Evolutionary conservation across 352 stramenopile species (phyloP).

Genomic region (Phytophthora colocasiae): DNA sequence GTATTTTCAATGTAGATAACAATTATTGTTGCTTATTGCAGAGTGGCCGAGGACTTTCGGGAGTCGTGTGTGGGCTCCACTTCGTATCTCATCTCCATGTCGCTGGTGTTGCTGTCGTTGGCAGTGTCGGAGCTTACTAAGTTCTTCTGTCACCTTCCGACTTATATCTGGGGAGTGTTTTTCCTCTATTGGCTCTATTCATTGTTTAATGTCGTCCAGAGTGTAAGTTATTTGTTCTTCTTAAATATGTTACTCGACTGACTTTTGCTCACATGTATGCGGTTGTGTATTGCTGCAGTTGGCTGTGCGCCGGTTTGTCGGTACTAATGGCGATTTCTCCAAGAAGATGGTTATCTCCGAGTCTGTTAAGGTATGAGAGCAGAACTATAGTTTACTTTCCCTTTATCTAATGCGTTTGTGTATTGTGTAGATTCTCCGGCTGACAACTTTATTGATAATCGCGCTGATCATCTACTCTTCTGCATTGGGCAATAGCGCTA

Average conservation of each 20-base stretch:
- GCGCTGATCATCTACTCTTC: conserved; percentile 89
- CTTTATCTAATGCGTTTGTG: not conserved
- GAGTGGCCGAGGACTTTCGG: conserved; percentile 84
- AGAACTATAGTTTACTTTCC: not conserved
- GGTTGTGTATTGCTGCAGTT: conserved; percentile 49
- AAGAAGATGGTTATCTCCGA: conserved; percentile 92
- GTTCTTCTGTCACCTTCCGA: conserved; percentile 83
- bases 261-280: conserved; percentile 1
- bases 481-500: conserved; percentile 67
- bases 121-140: conserved; percentile 55
- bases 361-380: conserved; percentile 74
- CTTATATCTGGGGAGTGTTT: conserved; percentile 90
- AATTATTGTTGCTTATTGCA: conserved; percentile 23
- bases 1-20: not conserved
- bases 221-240: conserved; percentile 47
- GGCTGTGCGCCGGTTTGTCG: conserved; percentile 80
- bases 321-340: conserved; percentile 80
- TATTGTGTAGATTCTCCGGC: conserved; percentile 64
- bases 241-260: not conserved
- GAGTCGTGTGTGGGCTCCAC: conserved; percentile 78
- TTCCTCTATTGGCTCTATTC: conserved; percentile 91
- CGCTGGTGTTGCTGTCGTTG: conserved; percentile 74
- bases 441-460: conserved; percentile 82
- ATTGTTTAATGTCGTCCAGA: conserved; percentile 90
- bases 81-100: conserved; percentile 86